Percentiles rank a stretch among this genome's conserved stretches.
Evolutionary conservation across 2,329 filamentous ascomycete genomes (phyloP).

Genomic region (Neopestalotiopsis sp.): DNA sequence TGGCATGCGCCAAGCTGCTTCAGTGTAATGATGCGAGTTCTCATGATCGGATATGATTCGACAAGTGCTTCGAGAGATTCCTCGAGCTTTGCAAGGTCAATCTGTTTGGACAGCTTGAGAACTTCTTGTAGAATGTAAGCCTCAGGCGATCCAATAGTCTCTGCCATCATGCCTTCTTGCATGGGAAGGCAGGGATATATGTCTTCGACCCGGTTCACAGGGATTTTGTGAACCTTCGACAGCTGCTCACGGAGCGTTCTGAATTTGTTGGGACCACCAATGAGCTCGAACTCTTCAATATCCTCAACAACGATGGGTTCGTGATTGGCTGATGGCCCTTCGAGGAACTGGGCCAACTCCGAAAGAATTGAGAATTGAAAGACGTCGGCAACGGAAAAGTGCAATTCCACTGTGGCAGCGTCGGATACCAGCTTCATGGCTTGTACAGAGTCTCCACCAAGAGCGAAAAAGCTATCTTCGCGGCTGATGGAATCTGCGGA

Average conservation of each 20-base stretch:
- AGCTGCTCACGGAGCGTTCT: conserved; percentile 16
- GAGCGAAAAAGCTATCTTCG: conserved; percentile 11
- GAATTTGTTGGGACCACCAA: conserved; percentile 16
- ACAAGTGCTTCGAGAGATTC: conserved; percentile 6
- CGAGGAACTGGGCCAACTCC: conserved; percentile 15
- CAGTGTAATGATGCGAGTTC: conserved; percentile 12
- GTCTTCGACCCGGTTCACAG: conserved; percentile 17
- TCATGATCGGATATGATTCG: conserved; percentile 15
- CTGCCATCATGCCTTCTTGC: conserved; percentile 19
- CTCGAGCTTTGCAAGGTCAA: conserved; percentile 14
- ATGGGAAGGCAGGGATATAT: conserved; percentile 15
- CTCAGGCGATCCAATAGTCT: conserved; percentile 9
- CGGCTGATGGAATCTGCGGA: conserved; percentile 9
- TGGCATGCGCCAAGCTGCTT: conserved; percentile 17
- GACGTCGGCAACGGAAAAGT: conserved; percentile 17
- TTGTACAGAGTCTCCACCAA: conserved; percentile 13
- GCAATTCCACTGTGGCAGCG: neutral
- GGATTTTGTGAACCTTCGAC: conserved; percentile 5
- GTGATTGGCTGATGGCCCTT: conserved; percentile 4
- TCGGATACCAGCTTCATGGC: conserved; percentile 11
- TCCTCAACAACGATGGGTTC: neutral
- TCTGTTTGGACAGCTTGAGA: conserved; percentile 8
- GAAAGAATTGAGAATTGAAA: conserved; percentile 14
- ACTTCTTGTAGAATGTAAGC: conserved; percentile 18
- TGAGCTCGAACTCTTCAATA: conserved; percentile 17